phyloP scores from a whole-genome alignment of 1,284 basidiomycete species.

The Ceratobasidium sp. region DNA sequence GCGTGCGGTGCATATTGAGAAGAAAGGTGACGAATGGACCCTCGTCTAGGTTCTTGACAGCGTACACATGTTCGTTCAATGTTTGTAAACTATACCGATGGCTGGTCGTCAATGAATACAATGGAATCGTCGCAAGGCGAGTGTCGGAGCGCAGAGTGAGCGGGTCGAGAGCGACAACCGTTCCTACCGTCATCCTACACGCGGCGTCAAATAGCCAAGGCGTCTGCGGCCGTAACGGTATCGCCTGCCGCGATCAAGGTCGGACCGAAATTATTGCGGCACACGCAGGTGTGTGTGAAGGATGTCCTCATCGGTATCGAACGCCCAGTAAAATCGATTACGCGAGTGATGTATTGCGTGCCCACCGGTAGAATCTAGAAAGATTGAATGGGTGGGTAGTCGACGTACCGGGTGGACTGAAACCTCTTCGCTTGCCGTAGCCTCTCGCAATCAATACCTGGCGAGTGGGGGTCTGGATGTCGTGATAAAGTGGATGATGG shows the following conservation, averaged over 20 bases:
- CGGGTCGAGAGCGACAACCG: not conserved
- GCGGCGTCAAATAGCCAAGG: not conserved
- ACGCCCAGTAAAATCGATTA: not conserved
- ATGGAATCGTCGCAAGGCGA: not conserved
- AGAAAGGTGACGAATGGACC: constrained; percentile 68
- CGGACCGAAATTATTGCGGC: constrained; percentile 36
- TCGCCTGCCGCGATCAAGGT: constrained; percentile 22
- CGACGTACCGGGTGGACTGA: not conserved
- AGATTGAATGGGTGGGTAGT: constrained; percentile 5
- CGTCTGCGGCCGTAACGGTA: not conserved
- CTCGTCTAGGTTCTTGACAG: constrained; percentile 59
- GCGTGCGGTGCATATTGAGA: constrained; percentile 77
- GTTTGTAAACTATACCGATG: constrained; percentile 32
- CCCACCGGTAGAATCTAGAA: not conserved
- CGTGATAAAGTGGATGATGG: constrained; percentile 9
- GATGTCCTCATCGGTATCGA: not conserved
- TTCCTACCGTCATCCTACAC: constrained; percentile 27
- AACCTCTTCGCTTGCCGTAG: constrained; percentile 11
- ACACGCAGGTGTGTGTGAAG: not conserved
- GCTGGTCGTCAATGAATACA: constrained; percentile 29
- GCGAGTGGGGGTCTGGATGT: constrained; percentile 1
- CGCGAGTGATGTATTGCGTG: not conserved
- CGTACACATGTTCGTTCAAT: not conserved
- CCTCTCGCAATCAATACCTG: constrained; percentile 6
- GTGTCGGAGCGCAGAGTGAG: not conserved